Conservation (phyloP, 371 early-diverging fungal genomes). For the Mortierella sp. region DNA sequence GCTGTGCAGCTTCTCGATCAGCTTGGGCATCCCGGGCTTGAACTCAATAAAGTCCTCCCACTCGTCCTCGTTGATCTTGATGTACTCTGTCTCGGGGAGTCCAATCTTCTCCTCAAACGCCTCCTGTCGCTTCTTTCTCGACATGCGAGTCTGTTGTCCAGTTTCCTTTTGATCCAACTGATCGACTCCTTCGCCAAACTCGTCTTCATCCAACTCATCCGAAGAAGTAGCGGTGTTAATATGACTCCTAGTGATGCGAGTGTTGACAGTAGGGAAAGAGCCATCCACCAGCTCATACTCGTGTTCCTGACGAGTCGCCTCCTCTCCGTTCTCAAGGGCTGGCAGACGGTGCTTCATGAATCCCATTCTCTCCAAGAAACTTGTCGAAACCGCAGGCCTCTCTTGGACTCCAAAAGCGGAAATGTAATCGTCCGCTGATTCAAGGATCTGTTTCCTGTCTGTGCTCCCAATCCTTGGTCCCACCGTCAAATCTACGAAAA, state of each 20-base stretch:
- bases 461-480: slow-evolving; percentile 41
- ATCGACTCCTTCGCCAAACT: slow-evolving; percentile 4
- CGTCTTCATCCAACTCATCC: neutral
- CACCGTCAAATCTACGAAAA: slow-evolving; percentile 59
- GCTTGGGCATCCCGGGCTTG: slow-evolving; percentile 47
- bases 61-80: slow-evolving; percentile 52
- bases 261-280: slow-evolving; percentile 47
- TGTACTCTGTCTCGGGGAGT: slow-evolving; percentile 41
- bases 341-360: slow-evolving; percentile 39
- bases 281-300: slow-evolving; percentile 50
- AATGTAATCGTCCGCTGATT: slow-evolving; percentile 48
- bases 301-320: slow-evolving; percentile 3
- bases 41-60: slow-evolving; percentile 58
- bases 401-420: slow-evolving; percentile 47
- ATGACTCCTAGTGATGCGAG: slow-evolving; percentile 42
- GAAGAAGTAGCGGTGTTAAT: neutral
- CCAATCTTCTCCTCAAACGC: slow-evolving; percentile 38
- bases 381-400: slow-evolving; percentile 50
- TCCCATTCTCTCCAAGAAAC: slow-evolving; percentile 57
- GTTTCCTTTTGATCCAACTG: neutral
- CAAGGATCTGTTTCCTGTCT: slow-evolving; percentile 32
- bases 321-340: slow-evolving; percentile 22
- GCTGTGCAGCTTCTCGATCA: slow-evolving; percentile 52
- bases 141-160: neutral
- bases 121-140: slow-evolving; percentile 49